Evolutionary conservation across 164 flowering plant species (phyloP).

Genomic region (Amborella trichopoda): DNA sequence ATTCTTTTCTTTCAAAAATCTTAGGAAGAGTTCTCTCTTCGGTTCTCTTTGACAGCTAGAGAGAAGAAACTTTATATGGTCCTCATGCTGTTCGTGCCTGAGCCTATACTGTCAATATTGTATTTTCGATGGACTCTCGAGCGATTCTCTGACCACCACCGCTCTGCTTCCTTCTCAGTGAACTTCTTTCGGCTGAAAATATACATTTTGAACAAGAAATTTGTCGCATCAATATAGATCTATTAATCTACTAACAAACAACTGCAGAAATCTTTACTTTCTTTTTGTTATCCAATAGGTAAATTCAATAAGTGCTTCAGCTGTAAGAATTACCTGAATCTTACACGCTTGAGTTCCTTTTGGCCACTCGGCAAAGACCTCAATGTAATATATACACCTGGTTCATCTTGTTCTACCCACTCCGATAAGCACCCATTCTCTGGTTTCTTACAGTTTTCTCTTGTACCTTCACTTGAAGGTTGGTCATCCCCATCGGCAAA

Average conservation of each 20-base stretch:
- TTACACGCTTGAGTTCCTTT: constrained; percentile 53
- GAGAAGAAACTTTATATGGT: constrained; percentile 3
- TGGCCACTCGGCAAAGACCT: constrained; percentile 32
- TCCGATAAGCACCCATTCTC: constrained; percentile 13
- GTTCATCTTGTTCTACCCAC: constrained; percentile 63
- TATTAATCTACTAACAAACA: neutral
- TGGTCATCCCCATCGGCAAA: constrained; percentile 17
- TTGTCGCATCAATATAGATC: neutral
- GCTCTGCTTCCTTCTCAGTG: constrained; percentile 44
- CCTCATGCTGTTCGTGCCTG: constrained; percentile 10
- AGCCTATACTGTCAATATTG: constrained; percentile 23
- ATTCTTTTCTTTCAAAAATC: too few species aligned
- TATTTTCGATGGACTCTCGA: constrained; percentile 32
- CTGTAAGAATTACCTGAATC: constrained; percentile 56
- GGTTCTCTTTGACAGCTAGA: too few species aligned
- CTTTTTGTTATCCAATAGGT: too few species aligned
- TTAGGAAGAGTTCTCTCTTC: too few species aligned
- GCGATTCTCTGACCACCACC: constrained; percentile 66
- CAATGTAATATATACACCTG: constrained; percentile 64
- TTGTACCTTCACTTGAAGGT: too few species aligned
- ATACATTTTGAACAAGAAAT: neutral
- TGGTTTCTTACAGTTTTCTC: too few species aligned
- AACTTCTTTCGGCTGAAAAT: constrained; percentile 43
- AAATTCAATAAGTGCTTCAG: neutral
- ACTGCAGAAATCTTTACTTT: neutral